A percentile compares a stretch with the other conserved stretches of the same genome.
phyloP scores from a whole-genome alignment of 1,139 yeast genomes.

The Magnusiomyces tetraspermus region DNA sequence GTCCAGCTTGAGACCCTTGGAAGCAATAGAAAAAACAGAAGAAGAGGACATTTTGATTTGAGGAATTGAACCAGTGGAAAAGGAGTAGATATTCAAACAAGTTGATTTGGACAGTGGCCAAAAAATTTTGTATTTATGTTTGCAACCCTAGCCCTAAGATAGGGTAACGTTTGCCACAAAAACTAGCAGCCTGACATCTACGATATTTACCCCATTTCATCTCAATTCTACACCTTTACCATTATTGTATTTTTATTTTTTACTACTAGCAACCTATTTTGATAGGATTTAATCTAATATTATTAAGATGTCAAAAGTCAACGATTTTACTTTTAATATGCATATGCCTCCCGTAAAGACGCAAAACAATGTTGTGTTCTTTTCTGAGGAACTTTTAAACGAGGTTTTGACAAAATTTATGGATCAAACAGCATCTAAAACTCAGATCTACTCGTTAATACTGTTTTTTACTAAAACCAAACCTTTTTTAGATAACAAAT shows the following conservation, averaged over 20 bases:
- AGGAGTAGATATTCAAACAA: no score
- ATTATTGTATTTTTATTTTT: no score
- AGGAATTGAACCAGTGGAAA: no score
- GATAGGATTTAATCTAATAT: no score
- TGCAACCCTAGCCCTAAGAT: no score
- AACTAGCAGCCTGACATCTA: no score
- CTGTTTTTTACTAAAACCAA: not conserved
- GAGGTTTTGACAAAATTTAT: not conserved
- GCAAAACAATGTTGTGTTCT: not conserved
- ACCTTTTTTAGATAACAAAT: not conserved
- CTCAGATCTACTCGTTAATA: not conserved
- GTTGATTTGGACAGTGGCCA: no score
- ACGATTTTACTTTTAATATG: not conserved
- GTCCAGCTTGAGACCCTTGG: conserved; percentile 70
- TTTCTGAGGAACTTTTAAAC: not conserved
- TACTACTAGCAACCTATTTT: no score
- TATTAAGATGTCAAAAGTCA: not conserved
- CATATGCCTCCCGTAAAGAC: not conserved
- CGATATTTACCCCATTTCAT: no score
- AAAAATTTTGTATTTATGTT: no score
- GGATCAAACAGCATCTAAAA: not conserved
- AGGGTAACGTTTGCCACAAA: no score
- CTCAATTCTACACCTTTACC: no score
- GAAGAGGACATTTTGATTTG: conserved; percentile 6
- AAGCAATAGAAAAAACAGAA: conserved; percentile 47